Conservation (phyloP, 1,284 basidiomycete genomes). For the Moesziomyces aphidis region DNA sequence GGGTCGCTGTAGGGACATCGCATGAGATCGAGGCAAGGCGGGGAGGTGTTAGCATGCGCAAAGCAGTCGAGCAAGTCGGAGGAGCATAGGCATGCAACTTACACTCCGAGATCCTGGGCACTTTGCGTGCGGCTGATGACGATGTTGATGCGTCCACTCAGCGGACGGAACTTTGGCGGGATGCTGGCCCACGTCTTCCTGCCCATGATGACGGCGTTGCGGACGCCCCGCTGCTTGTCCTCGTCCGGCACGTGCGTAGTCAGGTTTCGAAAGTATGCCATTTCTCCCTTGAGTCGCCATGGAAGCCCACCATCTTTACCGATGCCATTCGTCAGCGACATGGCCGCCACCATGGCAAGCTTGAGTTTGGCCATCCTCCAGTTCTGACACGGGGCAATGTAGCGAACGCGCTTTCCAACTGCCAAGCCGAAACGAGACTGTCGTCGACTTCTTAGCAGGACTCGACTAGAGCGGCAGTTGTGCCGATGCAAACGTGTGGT, state of each 20-base stretch:
- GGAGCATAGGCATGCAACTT: conserved; percentile 5
- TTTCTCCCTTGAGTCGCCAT: conserved; percentile 89
- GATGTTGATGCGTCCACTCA: conserved; percentile 81
- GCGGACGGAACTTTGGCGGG: conserved; percentile 85
- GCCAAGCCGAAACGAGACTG: too few relatives aligned
- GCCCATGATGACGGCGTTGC: conserved; percentile 94
- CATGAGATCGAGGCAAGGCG: conserved; percentile 8
- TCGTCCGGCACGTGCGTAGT: conserved; percentile 73
- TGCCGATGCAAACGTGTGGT: too few relatives aligned
- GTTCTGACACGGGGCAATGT: too few relatives aligned
- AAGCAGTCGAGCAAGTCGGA: not conserved
- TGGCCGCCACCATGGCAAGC: conserved; percentile 91
- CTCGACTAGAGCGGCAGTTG: too few relatives aligned
- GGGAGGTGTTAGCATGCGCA: not conserved
- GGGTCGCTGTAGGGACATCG: conserved; percentile 34
- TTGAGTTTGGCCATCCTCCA: conserved; percentile 46
- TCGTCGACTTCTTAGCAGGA: too few relatives aligned
- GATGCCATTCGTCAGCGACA: conserved; percentile 87
- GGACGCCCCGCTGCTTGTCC: conserved; percentile 29
- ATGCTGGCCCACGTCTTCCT: conserved; percentile 98
- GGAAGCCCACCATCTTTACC: conserved; percentile 81
- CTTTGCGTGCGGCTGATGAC: conserved; percentile 78
- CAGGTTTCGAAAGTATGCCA: conserved; percentile 89
- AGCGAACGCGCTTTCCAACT: too few relatives aligned
- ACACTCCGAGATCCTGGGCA: conserved; percentile 76